A percentile compares a stretch with the other conserved stretches of the same genome.
These are phyloP conservation scores for Panicum virgatum DNA, from an alignment of 202 grass and related monocot species.

Conservation along the genomic window DNA sequence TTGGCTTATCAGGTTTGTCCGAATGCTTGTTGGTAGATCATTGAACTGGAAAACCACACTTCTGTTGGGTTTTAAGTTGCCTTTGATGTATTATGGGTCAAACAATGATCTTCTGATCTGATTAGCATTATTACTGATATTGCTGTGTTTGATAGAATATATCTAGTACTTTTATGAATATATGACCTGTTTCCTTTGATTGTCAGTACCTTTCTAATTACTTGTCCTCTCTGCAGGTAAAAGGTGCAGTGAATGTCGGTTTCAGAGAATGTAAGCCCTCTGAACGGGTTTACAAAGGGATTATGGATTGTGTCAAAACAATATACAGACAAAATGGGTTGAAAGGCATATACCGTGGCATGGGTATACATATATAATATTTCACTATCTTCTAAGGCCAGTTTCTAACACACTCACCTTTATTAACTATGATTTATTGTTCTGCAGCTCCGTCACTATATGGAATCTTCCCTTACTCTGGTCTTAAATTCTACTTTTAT, in stretches of 20 bases:
- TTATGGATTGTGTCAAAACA: slow-evolving; percentile 80
- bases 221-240: slow-evolving; percentile 54
- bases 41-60: slow-evolving; percentile 12
- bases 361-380: slow-evolving; percentile 55
- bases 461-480: slow-evolving; percentile 97
- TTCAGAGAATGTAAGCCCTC: slow-evolving; percentile 54
- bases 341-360: slow-evolving; percentile 83
- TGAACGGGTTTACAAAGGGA: slow-evolving; percentile 77
- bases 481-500: slow-evolving; percentile 97
- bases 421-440: slow-evolving; percentile 38
- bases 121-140: neutral
- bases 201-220: slow-evolving; percentile 25
- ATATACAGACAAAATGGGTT: slow-evolving; percentile 85
- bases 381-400: slow-evolving; percentile 13
- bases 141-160: slow-evolving; percentile 1
- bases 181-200: neutral
- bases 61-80: neutral
- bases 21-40: neutral
- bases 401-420: neutral
- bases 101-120: neutral
- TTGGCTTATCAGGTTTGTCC: slow-evolving; percentile 80
- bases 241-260: slow-evolving; percentile 48
- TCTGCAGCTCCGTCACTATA: slow-evolving; percentile 81
- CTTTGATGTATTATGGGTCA: neutral
- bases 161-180: neutral